These are phyloP conservation scores for Pseudodiploospora longispora DNA, from an alignment of 2,329 filamentous ascomycete genomes.

Conservation along the genomic window DNA sequence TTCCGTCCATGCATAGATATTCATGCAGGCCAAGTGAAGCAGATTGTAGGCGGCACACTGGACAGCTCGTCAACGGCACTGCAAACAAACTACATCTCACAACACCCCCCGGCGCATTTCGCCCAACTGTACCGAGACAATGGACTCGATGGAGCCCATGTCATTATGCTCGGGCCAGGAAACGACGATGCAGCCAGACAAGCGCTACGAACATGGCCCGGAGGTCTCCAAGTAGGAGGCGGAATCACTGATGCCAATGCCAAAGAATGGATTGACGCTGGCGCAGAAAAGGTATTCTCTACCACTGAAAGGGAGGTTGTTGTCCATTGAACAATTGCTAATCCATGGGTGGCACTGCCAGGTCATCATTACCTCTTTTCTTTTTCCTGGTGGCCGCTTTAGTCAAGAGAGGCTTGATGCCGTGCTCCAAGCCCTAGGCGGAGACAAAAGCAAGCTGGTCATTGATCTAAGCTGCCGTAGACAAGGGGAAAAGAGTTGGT, in stretches of 20 bases:
- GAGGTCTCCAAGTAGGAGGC: slow-evolving; percentile 81
- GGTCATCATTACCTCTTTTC: slow-evolving; percentile 94
- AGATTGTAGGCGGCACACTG: slow-evolving; percentile 93
- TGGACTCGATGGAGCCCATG: slow-evolving; percentile 70
- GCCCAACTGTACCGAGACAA: slow-evolving; percentile 73
- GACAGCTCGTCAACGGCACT: slow-evolving; percentile 57
- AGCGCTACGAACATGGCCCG: slow-evolving; percentile 70
- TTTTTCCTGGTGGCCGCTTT: slow-evolving; percentile 81
- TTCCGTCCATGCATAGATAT: slow-evolving; percentile 97
- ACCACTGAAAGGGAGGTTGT: neutral
- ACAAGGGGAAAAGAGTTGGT: slow-evolving; percentile 67
- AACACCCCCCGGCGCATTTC: slow-evolving; percentile 73
- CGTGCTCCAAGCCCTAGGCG: slow-evolving; percentile 63
- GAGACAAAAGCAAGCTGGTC: slow-evolving; percentile 73
- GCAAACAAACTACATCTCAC: slow-evolving; percentile 88
- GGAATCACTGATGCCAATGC: slow-evolving; percentile 86
- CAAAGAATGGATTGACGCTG: slow-evolving; percentile 73
- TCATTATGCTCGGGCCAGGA: slow-evolving; percentile 90
- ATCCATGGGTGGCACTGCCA: slow-evolving; percentile 29
- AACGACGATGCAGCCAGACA: slow-evolving; percentile 75
- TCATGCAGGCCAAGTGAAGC: slow-evolving; percentile 95
- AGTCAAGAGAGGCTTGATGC: slow-evolving; percentile 67
- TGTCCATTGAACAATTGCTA: neutral
- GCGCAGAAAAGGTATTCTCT: slow-evolving; percentile 71
- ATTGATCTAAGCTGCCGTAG: slow-evolving; percentile 90